Conservation (phyloP, 345 rosid genomes). For the Erysimum cheiranthoides region DNA sequence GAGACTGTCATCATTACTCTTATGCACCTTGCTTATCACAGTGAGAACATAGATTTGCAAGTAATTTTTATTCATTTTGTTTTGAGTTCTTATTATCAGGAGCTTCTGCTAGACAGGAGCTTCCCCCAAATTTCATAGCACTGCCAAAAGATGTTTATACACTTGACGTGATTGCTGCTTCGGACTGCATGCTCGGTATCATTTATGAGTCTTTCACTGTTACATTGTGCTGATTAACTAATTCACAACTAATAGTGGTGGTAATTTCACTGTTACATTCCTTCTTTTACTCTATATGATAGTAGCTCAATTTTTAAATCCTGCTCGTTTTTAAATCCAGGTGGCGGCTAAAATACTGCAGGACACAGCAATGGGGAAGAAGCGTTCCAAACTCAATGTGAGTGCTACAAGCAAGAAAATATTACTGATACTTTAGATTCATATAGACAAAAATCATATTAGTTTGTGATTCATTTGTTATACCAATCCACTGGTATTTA, state of each 20-base stretch:
- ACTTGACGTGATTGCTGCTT: slow-evolving; percentile 90
- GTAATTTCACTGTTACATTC: slow-evolving; percentile 16
- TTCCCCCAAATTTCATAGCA: slow-evolving; percentile 83
- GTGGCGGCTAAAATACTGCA: slow-evolving; percentile 84
- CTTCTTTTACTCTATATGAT: background rate
- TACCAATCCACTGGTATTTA: background rate
- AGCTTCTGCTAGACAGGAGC: slow-evolving; percentile 74
- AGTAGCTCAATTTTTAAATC: background rate
- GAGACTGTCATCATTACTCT: slow-evolving; percentile 83
- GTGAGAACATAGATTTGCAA: slow-evolving; percentile 85
- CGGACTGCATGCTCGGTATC: slow-evolving; percentile 95
- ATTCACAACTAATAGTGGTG: background rate
- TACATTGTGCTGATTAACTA: background rate
- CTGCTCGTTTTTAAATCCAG: slow-evolving; percentile 47
- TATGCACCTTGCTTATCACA: slow-evolving; percentile 88
- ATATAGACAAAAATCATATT: background rate
- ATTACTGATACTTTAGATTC: background rate
- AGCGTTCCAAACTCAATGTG: slow-evolving; percentile 79
- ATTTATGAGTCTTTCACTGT: background rate
- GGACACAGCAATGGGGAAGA: slow-evolving; percentile 86
- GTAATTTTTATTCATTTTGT: slow-evolving; percentile 49
- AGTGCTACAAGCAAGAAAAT: slow-evolving; percentile 28
- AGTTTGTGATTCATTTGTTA: background rate
- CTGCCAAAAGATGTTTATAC: slow-evolving; percentile 85
- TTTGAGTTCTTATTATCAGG: slow-evolving; percentile 44